Base-by-base conservation (phyloP, 2,329 filamentous ascomycete species). In the Chaetomiaceae sp. region DNA sequence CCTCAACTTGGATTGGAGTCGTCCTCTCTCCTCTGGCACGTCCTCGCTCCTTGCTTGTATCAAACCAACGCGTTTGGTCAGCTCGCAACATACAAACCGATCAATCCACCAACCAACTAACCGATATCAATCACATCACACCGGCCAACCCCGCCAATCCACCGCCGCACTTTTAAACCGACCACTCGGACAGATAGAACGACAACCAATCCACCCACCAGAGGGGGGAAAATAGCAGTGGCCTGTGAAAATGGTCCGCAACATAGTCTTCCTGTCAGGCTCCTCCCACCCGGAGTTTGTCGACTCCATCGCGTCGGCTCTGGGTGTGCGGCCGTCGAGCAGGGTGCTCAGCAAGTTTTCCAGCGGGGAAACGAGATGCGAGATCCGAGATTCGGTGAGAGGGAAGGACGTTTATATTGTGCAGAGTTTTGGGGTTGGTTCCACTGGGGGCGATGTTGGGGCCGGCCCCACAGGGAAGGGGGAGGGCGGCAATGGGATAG, bases 321-420 rank as follows among this genome's bases (percentile, higher is more conserved):
- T 99, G 55, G 89, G 91, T 63, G 84, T 99, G 50, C 86, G 90
- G n/a, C 78, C 83, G 18, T 89, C 90, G 62, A 86, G 90, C 66
- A 87, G 92, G 62, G 84, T 91, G 57, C 83, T 97, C 45, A 82
- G 79, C 67, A 96, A 96, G 74, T 99, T 99, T 75, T 89, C 90
- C 29, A 90, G 94, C 48, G 94, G 94, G 62, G 94, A 97, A 75
- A 95, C 89, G 62, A 85, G 92, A 51, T 92, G 95, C 58, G 94
- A 97, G 72, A 95, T 99, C 66, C 82, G 90, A 68, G 94, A 97
- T 73, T 96, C 90, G 9, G 92, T 99, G 47, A 87, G 94, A 63
- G 94, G 89, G 62, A 99, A 99, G 72, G 94, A 99, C 81, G 94
- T 96, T 67, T 99, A 95, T 74, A 96, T 99, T 68, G 89, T 99